Evolutionary conservation across 495 filamentous ascomycete genomes (phyloP), one percentile per base, ranked within the genome.

Genomic region (Terfezia claveryi): DNA sequence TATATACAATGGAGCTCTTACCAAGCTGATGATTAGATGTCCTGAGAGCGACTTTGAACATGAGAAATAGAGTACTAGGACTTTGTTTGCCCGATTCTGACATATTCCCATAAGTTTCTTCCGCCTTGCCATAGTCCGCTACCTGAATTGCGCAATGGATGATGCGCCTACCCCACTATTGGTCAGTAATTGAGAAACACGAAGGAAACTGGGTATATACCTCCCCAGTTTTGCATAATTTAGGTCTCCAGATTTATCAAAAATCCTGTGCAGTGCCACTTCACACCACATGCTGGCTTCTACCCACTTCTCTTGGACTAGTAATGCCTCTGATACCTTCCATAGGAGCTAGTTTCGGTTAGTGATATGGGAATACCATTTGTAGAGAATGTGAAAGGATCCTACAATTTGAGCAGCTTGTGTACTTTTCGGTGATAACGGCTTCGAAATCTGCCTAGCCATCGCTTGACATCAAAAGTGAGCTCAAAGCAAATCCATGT

Each of bases 1-100:
- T 14, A 20, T 14, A 46, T 49, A 50, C 10, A 38, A 37, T 49
- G 3, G 49, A 12, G 12, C 23, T 50, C 64, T 59, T 65, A 77
- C 76, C 70, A 56, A 81, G 63, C 1, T 73, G 73, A 50, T 63
- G 59, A 62, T 87, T 76, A 55, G 71, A 69, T 54, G 66, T 71
- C 49, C 74, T 69, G 5, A 92, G 64, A 2, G 83, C 81, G 36
- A 83, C 68, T 61, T 85, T 89, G 70, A 82, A 88, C 61, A 80
- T 74, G 23, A 92, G 64, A 63, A 82, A 88, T 38, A 75, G 70
- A 9, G 82, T 85, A 58, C 79, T 73, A 3, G 77, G 74, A 32
- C 82, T 78, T 52, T 69, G 69, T 60, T 71, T 72, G 49, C 70
- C 72, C 20, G 69, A 57, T 41, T 76, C 70, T 8, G 80, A 73